These are phyloP conservation scores for Hordeum vulgare DNA, from an alignment of 176 grass and related monocot species.

Conservation along the genomic window MorexV3_pseudomolecules_assembly NC_058521.1:525216852-525217351, in stretches of 20 bases:
- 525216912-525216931: neutral
- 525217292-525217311: neutral
- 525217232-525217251: no score
- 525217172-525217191: no score
- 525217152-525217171: no score
- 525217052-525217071: neutral
- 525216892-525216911: neutral
- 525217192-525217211: no score
- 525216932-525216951: neutral
- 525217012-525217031: neutral
- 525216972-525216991: neutral
- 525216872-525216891: neutral
- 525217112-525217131: neutral
- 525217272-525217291: neutral
- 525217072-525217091: neutral
- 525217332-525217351: neutral
- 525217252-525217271: neutral
- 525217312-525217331: neutral
- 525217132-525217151: neutral
- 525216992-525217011: neutral
- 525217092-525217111: neutral
- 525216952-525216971: neutral
- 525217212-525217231: no score
- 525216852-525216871: conserved; percentile 8
- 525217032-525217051: neutral